These are phyloP conservation scores for Adansonia rubrostipa DNA, from an alignment of 441 rosid species.

Conservation along the genomic window DNA sequence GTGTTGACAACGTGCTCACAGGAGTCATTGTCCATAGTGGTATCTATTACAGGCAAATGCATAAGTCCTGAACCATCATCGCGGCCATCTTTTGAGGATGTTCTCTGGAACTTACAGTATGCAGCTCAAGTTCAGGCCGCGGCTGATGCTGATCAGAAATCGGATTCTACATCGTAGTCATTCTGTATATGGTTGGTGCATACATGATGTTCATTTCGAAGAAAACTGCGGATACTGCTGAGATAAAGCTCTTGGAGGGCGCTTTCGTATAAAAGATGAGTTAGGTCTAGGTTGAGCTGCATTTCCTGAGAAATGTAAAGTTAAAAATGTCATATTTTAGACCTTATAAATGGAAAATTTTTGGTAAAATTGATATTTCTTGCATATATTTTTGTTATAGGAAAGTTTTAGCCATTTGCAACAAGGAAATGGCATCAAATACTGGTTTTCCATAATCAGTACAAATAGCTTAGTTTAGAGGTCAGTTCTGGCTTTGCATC, in stretches of 20 bases:
- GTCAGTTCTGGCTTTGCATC: neutral
- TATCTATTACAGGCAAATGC: constrained; percentile 90
- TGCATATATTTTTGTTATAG: constrained; percentile 18
- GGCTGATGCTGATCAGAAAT: constrained; percentile 79
- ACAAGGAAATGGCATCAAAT: constrained; percentile 6
- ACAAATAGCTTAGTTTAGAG: neutral
- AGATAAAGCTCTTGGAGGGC: constrained; percentile 17
- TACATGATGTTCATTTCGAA: neutral
- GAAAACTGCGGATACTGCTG: constrained; percentile 1
- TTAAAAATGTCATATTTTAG: constrained; percentile 30
- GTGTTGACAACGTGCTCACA: constrained; percentile 87
- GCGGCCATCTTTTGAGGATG: constrained; percentile 91
- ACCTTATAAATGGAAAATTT: constrained; percentile 5
- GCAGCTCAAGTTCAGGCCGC: constrained; percentile 95
- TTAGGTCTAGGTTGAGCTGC: constrained; percentile 19
- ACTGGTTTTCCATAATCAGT: neutral
- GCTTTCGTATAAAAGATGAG: constrained; percentile 1
- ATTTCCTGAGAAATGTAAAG: constrained; percentile 26
- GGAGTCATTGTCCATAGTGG: constrained; percentile 73
- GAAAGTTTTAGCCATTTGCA: neutral
- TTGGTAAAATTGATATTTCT: neutral
- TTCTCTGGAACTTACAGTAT: constrained; percentile 91
- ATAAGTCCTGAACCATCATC: constrained; percentile 68
- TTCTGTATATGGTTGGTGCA: constrained; percentile 14
- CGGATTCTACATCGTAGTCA: constrained; percentile 67